phyloP scores from a whole-genome alignment of 192 early-diverging fungal species.

The Mortierella antarctica region DNA sequence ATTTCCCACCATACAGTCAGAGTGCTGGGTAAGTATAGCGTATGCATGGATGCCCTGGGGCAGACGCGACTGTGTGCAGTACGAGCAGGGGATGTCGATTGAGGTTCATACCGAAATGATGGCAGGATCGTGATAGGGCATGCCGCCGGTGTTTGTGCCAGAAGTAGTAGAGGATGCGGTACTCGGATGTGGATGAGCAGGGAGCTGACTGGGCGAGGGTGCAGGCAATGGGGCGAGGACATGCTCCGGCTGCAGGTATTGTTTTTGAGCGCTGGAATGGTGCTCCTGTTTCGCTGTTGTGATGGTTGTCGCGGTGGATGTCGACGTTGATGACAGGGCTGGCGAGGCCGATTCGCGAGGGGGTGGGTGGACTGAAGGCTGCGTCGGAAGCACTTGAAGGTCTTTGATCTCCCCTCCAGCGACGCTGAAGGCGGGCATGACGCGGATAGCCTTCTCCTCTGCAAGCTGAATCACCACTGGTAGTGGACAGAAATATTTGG shows the following conservation, averaged over 20 bases:
- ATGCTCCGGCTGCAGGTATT: constrained; percentile 23
- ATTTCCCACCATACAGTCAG: background rate
- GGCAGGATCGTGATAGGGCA: constrained; percentile 66
- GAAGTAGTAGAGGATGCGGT: background rate
- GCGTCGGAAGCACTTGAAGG: constrained; percentile 63
- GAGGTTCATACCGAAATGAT: constrained; percentile 65
- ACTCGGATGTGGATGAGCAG: constrained; percentile 34
- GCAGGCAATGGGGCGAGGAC: constrained; percentile 20
- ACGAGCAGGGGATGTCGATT: background rate
- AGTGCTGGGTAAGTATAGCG: no score
- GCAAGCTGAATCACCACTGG: constrained; percentile 49
- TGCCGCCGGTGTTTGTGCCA: background rate
- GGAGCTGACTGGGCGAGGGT: constrained; percentile 28
- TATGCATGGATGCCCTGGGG: no score
- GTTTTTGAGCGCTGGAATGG: background rate
- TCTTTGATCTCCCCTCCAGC: constrained; percentile 74
- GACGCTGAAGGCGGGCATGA: constrained; percentile 62
- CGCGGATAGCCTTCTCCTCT: constrained; percentile 35
- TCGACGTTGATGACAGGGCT: constrained; percentile 27
- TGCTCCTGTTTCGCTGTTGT: constrained; percentile 1
- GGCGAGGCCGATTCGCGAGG: constrained; percentile 7
- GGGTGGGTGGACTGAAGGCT: constrained; percentile 20
- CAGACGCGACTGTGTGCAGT: no score
- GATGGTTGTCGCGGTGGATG: constrained; percentile 11
- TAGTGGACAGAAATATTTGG: background rate